Conservation (phyloP, 75 land plant genomes). For the Sequoiadendron giganteum region DNA sequence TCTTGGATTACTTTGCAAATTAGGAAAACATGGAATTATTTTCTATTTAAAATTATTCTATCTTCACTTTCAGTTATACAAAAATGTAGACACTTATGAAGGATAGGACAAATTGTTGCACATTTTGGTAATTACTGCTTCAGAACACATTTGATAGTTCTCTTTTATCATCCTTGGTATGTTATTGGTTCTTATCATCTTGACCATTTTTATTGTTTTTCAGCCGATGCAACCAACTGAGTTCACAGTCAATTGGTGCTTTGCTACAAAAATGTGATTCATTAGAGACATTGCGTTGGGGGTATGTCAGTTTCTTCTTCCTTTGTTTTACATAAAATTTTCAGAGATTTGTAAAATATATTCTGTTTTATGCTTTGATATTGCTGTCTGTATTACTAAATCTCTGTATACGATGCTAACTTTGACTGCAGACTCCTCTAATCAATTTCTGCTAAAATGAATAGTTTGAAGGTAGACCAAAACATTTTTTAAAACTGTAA, state of each 20-base stretch:
- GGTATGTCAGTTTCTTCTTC: constrained; percentile 44
- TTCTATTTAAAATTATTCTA: not conserved
- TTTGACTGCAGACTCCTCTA: not conserved
- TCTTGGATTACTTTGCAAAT: not conserved
- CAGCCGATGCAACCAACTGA: constrained; percentile 73
- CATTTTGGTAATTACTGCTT: not conserved
- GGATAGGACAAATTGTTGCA: not conserved
- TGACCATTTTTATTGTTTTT: not conserved
- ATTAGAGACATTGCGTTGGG: constrained; percentile 77
- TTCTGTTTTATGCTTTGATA: not conserved
- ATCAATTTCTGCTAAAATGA: not conserved
- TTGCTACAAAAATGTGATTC: constrained; percentile 55
- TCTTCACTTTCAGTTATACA: not conserved
- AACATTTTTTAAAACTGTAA: not conserved
- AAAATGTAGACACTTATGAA: not conserved
- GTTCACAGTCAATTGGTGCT: constrained; percentile 53
- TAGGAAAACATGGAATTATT: not conserved
- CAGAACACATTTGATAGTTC: not conserved
- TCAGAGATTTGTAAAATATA: not conserved
- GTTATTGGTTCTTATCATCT: not conserved
- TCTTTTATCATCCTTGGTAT: not conserved
- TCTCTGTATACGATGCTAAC: too few species aligned
- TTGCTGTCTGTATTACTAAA: not conserved
- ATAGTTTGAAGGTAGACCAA: not conserved
- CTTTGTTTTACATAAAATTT: not conserved